Base-by-base conservation (phyloP, 176 grass and related monocot genomes). In the Carex kokanica region DNA sequence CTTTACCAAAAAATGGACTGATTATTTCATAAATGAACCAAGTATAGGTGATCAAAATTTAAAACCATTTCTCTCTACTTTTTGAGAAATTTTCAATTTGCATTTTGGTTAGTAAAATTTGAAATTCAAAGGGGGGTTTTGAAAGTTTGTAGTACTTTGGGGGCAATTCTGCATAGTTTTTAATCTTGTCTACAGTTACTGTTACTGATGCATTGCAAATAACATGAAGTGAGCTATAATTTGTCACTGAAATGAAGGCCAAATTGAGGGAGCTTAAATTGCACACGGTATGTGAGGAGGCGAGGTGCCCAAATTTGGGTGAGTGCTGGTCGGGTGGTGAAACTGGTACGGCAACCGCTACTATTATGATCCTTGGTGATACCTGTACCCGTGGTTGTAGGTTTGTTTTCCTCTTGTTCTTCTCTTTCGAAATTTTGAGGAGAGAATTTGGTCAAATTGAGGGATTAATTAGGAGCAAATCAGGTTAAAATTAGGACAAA, bases 351-450 rank as follows among this genome's bases (percentile, higher is more conserved):
- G 96, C 92, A 38, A 95, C 95, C 0, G 95, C 96, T 58, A 98
- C 93, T 29, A 95, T 98, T 52, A 98, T 98, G 96, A 98, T 98
- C 91, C 96, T 98, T 15, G 96, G 96, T 21, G 96, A 98, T 55
- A 95, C 93, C 74, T 98, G 96, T 79, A 98, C 96, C 20, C 91
- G 96, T 41, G 93, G 96, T 57, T 98, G 93, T 73, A 98, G 91
- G 93, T 93, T 59, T 13, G 54, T 80, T 21, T 65, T 77, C n/a
- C 4, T 3, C 15, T n/a, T 10, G 12, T 54, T 78, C 54, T 77
- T 14, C 21, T 81, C 59, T 59, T 64, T 67, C 13, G 3, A 67
- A 67, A 67, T 67, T 67, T 49, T 62, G 60, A 62, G 60, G 60
- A 62, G 21, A 62, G 25, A 62, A 24, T 23, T 62, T 25, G 8